These are phyloP conservation scores for Acer saccharum DNA, from an alignment of 345 rosid species.

Conservation along the genomic window DNA sequence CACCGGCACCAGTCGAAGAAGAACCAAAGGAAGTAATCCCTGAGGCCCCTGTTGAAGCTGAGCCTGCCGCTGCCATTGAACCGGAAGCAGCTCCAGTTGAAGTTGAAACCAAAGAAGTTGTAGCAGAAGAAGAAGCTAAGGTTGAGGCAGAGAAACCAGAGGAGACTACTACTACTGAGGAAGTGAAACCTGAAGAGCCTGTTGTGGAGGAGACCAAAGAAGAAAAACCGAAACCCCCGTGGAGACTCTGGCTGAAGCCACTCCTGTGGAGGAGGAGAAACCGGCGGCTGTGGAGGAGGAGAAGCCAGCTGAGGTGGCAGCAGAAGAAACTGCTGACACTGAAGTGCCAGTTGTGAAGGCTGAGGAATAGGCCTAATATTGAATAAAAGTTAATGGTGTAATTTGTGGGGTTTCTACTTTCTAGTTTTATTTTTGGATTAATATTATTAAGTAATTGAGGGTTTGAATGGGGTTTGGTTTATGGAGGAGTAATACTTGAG, in stretches of 20 bases:
- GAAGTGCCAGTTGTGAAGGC: slow-evolving; percentile 33
- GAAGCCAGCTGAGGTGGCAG: neutral
- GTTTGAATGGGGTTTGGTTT: neutral
- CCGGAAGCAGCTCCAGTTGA: slow-evolving; percentile 38
- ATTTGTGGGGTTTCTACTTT: neutral
- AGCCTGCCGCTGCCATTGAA: slow-evolving; percentile 13
- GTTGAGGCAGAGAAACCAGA: slow-evolving; percentile 27
- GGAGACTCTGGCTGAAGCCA: neutral
- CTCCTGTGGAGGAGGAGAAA: neutral
- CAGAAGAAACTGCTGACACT: slow-evolving; percentile 14
- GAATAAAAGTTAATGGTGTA: neutral
- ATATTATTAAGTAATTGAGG: neutral
- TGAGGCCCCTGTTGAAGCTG: slow-evolving; percentile 10
- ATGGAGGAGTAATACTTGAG: no score
- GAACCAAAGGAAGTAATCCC: slow-evolving; percentile 27
- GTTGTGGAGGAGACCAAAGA: slow-evolving; percentile 28
- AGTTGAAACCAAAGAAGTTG: slow-evolving; percentile 48
- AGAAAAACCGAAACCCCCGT: neutral
- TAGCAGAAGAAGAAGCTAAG: slow-evolving; percentile 31
- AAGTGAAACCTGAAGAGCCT: slow-evolving; percentile 21
- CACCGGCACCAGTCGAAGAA: slow-evolving; percentile 21
- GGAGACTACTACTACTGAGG: slow-evolving; percentile 20
- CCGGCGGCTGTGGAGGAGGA: neutral
- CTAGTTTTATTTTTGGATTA: neutral
- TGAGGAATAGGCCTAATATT: slow-evolving; percentile 1